Base-by-base conservation (phyloP, 1,284 basidiomycete genomes). In the Ganoderma leucocontextum region DNA sequence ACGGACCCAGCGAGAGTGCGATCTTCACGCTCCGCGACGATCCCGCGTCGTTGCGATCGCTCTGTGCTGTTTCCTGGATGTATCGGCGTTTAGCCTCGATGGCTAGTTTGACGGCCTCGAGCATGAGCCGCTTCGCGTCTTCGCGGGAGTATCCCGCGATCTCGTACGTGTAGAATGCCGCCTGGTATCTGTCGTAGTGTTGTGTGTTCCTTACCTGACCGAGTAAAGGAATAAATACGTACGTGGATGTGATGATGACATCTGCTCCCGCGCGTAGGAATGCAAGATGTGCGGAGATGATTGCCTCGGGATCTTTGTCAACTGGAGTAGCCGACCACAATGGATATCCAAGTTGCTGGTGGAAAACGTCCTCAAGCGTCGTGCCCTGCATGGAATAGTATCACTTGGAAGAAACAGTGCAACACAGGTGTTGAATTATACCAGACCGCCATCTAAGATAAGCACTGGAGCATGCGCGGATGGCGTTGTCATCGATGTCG, bases 1-100 rank as follows among this genome's bases (percentile, higher is more conserved):
- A 94, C 0, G 92, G 89, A 9, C 94, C 93, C 22, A 95, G 80
- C 4, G 92, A 92, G 3, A 95, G 83, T 0, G 87, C 90, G 58
- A 94, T 85, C 57, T 80, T 81, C 60, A 84, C 77, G 8, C 44
- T 41, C 49, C 49, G 39, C 58, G 64, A 25, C 53, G 60, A 4
- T 42, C 60, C 42, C 25, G 42, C 39, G 63, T 62, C 19, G 58
- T 9, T 29, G 25, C 36, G 25, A 6, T 58, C 47, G 25, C 57
- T 22, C 12, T 55, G 22, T 15, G 53, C 47, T 44, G 60, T 62
- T 67, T 79, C 76, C 2, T 78, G 68, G 58, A 78, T 74, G 74
- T 83, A 84, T 44, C 77, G 70, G 13, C 72, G 70, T 60, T 82
- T 80, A 0, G 89, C 87, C 66, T 85, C 77, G 6, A 76, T 75